Conservation (phyloP, 2,329 filamentous ascomycete genomes). For the Remersonia thermophila region DNA sequence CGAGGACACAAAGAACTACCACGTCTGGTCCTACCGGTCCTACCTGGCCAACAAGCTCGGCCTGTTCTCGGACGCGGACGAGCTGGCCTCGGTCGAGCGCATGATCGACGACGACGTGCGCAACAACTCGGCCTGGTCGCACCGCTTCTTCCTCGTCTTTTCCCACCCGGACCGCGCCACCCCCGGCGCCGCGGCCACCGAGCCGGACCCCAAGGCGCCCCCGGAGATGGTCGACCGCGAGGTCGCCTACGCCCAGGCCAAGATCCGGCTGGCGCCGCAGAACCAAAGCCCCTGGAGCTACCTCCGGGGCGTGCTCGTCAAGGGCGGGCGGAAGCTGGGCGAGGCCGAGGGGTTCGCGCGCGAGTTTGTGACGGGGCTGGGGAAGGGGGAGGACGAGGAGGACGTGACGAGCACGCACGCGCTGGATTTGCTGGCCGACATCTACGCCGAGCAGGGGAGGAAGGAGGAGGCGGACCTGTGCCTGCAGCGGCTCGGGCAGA, state of each 20-base stretch:
- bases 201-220: slow-evolving; percentile 44
- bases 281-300: slow-evolving; percentile 96
- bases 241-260: slow-evolving; percentile 58
- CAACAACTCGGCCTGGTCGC: slow-evolving; percentile 97
- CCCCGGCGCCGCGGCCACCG: slow-evolving; percentile 34
- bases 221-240: slow-evolving; percentile 59
- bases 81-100: slow-evolving; percentile 58
- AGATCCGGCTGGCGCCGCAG: slow-evolving; percentile 71
- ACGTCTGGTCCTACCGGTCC: slow-evolving; percentile 94
- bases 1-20: slow-evolving; percentile 91
- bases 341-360: slow-evolving; percentile 36
- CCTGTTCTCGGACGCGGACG: slow-evolving; percentile 47
- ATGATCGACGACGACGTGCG: slow-evolving; percentile 71
- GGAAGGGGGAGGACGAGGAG: slow-evolving; percentile 32
- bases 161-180: slow-evolving; percentile 43
- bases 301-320: slow-evolving; percentile 60
- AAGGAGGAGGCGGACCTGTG: slow-evolving; percentile 54
- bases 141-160: slow-evolving; percentile 90
- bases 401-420: slow-evolving; percentile 51
- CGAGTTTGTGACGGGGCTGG: slow-evolving; percentile 38
- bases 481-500: slow-evolving; percentile 61
- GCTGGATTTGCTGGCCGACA: slow-evolving; percentile 60
- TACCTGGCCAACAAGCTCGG: slow-evolving; percentile 52
- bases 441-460: slow-evolving; percentile 45
- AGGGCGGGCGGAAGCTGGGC: slow-evolving; percentile 42